Percentiles rank a stretch among this genome's conserved stretches.
Conservation (phyloP, 2,329 filamentous ascomycete species). For the Ophiostoma quercus region DNA sequence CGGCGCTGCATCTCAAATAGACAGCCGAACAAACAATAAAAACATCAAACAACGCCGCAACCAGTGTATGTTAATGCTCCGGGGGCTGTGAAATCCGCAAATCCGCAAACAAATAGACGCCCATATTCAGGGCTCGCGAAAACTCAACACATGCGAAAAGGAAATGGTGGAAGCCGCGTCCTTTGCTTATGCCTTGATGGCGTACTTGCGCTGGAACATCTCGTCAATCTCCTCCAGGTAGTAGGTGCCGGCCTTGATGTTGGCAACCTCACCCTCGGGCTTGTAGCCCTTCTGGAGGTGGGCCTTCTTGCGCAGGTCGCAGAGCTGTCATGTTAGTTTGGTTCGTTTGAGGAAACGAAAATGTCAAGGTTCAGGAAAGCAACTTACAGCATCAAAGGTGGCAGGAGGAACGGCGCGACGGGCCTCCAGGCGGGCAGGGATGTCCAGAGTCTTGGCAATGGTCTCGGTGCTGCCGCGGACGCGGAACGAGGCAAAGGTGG, state of each 20-base stretch:
- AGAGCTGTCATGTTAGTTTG: constrained; percentile 53
- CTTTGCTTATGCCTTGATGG: constrained; percentile 59
- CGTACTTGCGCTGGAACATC: constrained; percentile 78
- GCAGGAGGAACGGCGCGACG: constrained; percentile 63
- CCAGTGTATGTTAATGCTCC: constrained; percentile 24
- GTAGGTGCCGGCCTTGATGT: constrained; percentile 63
- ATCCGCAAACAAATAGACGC: constrained; percentile 6
- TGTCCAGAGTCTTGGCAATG: constrained; percentile 63
- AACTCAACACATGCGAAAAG: constrained; percentile 1
- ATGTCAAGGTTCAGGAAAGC: not conserved
- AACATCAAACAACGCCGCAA: constrained; percentile 20
- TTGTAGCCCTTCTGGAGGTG: constrained; percentile 76
- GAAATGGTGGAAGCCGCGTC: not conserved
- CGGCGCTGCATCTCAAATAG: not conserved
- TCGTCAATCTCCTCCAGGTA: constrained; percentile 77
- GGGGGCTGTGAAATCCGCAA: constrained; percentile 7
- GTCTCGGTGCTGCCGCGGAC: constrained; percentile 63
- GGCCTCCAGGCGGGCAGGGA: constrained; percentile 61
- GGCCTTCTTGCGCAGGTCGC: constrained; percentile 73
- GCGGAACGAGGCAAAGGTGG: constrained; percentile 69
- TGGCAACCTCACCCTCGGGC: constrained; percentile 63
- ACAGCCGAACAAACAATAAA: constrained; percentile 15
- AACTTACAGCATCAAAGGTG: constrained; percentile 66
- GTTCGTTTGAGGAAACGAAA: constrained; percentile 22
- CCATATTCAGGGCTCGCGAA: not conserved